These are phyloP conservation scores for Chytriomyces sp. DNA, from an alignment of 192 early-diverging fungal genomes.

Conservation along the genomic window DNA sequence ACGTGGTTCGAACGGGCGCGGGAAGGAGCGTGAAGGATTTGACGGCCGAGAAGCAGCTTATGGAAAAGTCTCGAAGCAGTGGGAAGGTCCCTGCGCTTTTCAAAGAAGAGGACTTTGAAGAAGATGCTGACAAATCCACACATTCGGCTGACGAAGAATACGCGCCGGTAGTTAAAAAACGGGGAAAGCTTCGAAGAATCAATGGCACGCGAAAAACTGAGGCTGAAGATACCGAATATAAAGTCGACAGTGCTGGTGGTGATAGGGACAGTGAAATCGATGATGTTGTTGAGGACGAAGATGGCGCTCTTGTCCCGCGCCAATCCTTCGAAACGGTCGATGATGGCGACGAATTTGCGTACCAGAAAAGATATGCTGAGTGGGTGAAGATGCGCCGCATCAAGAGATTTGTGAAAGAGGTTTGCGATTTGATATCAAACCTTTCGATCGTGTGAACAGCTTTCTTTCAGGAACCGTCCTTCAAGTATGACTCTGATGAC, in stretches of 20 bases:
- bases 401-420: constrained; percentile 29
- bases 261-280: constrained; percentile 5
- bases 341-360: constrained; percentile 70
- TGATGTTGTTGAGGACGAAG: constrained; percentile 32
- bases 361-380: constrained; percentile 54
- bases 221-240: constrained; percentile 12
- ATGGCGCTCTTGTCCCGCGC: constrained; percentile 14
- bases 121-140: neutral
- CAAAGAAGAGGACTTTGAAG: neutral
- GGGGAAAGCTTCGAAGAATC: neutral
- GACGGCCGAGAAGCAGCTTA: constrained; percentile 13
- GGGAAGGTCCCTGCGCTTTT: neutral
- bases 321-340: constrained; percentile 49
- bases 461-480: constrained; percentile 19
- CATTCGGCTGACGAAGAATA: neutral
- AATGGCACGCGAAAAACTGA: neutral
- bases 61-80: neutral
- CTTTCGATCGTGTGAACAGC: neutral
- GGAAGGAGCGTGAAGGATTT: constrained; percentile 20
- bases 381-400: constrained; percentile 59
- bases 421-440: constrained; percentile 15
- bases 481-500: constrained; percentile 39
- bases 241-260: neutral
- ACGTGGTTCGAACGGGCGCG: neutral
- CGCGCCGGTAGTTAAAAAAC: neutral